These are phyloP conservation scores for Decorospora gaudefroyi DNA, from an alignment of 2,329 filamentous ascomycete species.

Conservation along the genomic window DNA sequence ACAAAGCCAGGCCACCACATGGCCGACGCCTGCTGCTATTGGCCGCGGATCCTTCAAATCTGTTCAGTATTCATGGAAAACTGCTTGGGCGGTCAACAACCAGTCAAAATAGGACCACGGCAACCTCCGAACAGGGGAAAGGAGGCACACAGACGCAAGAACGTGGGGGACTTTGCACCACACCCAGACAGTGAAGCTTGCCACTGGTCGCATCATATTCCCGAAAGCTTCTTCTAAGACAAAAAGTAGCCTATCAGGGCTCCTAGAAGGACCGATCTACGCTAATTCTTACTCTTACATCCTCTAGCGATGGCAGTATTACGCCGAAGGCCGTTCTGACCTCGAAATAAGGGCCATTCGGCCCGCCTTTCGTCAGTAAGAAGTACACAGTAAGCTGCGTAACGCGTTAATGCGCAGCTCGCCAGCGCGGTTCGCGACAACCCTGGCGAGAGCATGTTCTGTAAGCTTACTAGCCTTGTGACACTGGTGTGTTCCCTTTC, in stretches of 20 bases:
- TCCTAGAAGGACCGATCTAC: neutral
- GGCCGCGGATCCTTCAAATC: constrained; percentile 1
- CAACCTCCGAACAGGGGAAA: neutral
- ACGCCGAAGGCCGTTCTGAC: constrained; percentile 1
- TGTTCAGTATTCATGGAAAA: constrained; percentile 3
- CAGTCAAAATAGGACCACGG: neutral
- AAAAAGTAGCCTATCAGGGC: constrained; percentile 5
- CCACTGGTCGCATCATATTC: neutral
- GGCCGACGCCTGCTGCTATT: constrained; percentile 3
- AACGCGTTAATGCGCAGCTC: constrained; percentile 3
- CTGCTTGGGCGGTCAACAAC: constrained; percentile 3
- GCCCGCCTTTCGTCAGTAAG: constrained; percentile 7
- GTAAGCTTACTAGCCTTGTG: constrained; percentile 21
- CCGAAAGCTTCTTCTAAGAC: neutral
- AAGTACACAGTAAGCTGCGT: constrained; percentile 1
- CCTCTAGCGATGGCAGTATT: neutral
- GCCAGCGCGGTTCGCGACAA: constrained; percentile 8
- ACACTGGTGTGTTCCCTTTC: constrained; percentile 2
- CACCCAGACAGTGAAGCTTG: constrained; percentile 1
- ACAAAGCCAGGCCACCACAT: constrained; percentile 7
- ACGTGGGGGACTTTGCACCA: constrained; percentile 10
- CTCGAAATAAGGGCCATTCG: constrained; percentile 4
- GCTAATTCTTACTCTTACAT: neutral
- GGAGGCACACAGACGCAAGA: constrained; percentile 1
- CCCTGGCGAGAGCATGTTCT: constrained; percentile 12